Evolutionary conservation across 148 eudicot genomes (phyloP).

Genomic region (Tetragonia tetragonoides): DNA sequence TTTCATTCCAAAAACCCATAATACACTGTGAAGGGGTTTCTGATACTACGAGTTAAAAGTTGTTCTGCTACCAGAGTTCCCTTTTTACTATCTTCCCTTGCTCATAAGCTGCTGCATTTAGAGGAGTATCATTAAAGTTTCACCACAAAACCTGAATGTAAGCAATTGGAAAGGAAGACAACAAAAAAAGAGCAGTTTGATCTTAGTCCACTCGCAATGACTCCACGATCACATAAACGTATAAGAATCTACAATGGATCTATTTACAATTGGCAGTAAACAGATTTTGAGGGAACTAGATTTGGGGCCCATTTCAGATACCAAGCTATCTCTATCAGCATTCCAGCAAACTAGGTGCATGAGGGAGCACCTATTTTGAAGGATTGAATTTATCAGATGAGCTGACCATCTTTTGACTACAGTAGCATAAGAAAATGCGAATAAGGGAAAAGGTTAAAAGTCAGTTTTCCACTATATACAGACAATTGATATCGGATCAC

Average conservation of each 20-base stretch:
- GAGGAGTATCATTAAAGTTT: no score
- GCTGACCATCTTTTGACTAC: not conserved
- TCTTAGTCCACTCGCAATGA: not conserved
- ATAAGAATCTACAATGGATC: not conserved
- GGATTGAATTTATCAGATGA: not conserved
- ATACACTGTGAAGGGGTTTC: not conserved
- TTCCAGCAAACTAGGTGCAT: no score
- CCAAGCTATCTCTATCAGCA: no score
- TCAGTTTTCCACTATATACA: not conserved
- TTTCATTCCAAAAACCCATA: not conserved
- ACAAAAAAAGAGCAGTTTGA: not conserved
- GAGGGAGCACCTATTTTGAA: not conserved
- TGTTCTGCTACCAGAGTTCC: not conserved
- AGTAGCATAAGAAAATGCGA: not conserved
- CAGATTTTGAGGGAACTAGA: not conserved
- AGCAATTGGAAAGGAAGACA: not conserved
- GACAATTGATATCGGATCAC: not conserved
- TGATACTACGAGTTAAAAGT: not conserved
- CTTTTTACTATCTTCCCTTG: not conserved
- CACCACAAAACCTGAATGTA: not conserved
- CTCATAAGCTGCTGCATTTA: not conserved
- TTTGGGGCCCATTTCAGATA: no score
- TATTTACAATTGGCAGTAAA: not conserved
- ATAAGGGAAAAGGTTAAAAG: not conserved
- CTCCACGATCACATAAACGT: not conserved